Evolutionary conservation across 164 flowering plant species (phyloP).

Genomic region (Vitis rotundifolia): DNA sequence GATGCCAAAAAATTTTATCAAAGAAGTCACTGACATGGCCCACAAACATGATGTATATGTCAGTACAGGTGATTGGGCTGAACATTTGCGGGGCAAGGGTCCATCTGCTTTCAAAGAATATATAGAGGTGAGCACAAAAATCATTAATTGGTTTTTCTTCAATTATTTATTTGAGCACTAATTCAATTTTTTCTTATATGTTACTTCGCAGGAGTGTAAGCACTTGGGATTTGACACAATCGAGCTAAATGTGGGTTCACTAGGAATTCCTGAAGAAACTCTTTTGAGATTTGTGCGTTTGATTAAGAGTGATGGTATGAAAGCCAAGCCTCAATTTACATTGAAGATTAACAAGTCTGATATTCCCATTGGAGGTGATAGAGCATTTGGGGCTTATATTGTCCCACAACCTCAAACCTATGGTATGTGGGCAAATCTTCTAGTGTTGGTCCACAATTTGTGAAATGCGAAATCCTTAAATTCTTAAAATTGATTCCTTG

Average conservation of each 20-base stretch:
- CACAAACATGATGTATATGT: slow-evolving; percentile 84
- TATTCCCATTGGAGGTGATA: slow-evolving; percentile 50
- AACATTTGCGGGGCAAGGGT: slow-evolving; percentile 64
- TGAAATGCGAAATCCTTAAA: background rate
- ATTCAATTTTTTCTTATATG: background rate
- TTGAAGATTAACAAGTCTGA: slow-evolving; percentile 77
- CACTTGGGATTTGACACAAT: slow-evolving; percentile 83
- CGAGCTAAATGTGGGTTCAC: slow-evolving; percentile 78
- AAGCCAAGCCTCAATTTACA: slow-evolving; percentile 80
- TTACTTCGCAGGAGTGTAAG: slow-evolving; percentile 72
- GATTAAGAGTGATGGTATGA: slow-evolving; percentile 76
- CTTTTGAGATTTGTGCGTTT: slow-evolving; percentile 78
- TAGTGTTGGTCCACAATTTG: background rate
- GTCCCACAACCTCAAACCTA: slow-evolving; percentile 53
- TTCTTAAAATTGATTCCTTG: background rate
- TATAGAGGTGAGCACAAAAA: slow-evolving; percentile 53
- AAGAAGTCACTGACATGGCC: slow-evolving; percentile 73
- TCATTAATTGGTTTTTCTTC: background rate
- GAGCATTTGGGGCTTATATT: slow-evolving; percentile 87
- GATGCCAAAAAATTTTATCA: slow-evolving; percentile 61
- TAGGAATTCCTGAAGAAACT: slow-evolving; percentile 81
- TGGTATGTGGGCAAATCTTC: slow-evolving; percentile 38
- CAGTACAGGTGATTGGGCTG: slow-evolving; percentile 93
- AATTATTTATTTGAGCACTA: background rate
- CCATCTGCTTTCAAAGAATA: slow-evolving; percentile 74